Evolutionary conservation across 1,139 yeast genomes (phyloP), one percentile per base, ranked within the genome.

Genomic region (Yamadazyma dendronema): DNA sequence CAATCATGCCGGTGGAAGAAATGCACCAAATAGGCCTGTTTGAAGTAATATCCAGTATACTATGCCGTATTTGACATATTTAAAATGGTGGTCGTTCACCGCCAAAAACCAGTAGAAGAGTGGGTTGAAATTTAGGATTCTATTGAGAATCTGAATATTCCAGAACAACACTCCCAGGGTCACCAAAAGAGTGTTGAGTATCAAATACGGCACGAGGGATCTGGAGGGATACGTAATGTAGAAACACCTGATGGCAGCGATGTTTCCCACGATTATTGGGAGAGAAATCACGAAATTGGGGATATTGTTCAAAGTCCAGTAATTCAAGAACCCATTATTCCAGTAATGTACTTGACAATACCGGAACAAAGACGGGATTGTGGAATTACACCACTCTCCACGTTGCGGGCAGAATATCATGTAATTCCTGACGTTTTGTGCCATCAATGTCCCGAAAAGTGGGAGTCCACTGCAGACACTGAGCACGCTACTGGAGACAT

Each of bases 101-200:
- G 85, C 81, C 24, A 84, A 56, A 46, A 76, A 84, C 96, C 95
- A 87, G 50, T 79, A 74, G 38, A 79, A 74, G 7, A 85, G 55
- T 0, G 97, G 97, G 31, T 85, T 58, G 50, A 88, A 87, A 7
- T 94, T 74, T 7, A 83, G 77, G 4, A 90, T 75, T 36, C 98
- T 70, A 33, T 86, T 87, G 40, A 90, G 67, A 30, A 90, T 88
- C 59, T 92, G 98, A 28, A 84, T 85, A 56, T 92, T 92, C 78
- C 94, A 84, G 46, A 81, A 68, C 34, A 79, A 62, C 2, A 81
- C 36, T 4, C 83, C 79, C 4, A 83, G 65, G 4, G 77, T 34
- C 3, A 81, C 43, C 41, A 82, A 65, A 0, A 73, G 49, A 0
- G 50, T 36, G 15, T 76, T 61, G 2, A 78, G 60, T 13, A 67